Conservation (phyloP, 257 asterid genomes). For the Buddleja alternifolia region DNA sequence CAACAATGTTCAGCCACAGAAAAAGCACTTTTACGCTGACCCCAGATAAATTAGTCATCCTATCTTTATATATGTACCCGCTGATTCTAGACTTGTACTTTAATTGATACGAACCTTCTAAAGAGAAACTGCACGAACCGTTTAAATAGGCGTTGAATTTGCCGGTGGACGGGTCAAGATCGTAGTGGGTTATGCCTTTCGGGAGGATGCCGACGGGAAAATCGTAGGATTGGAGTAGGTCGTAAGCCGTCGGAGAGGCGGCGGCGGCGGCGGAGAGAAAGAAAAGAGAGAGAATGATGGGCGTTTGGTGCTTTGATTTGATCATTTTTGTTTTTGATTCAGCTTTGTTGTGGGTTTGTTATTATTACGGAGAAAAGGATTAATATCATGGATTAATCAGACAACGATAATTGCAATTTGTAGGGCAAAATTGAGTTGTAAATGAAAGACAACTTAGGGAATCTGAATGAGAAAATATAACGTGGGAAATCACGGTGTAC, state of each 20-base stretch:
- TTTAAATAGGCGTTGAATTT: slow-evolving; percentile 57
- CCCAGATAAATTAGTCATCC: slow-evolving; percentile 56
- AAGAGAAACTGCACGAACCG: slow-evolving; percentile 74
- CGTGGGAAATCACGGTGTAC: background rate
- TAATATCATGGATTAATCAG: too few relatives aligned
- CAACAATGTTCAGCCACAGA: slow-evolving; percentile 77
- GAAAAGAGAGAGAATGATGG: slow-evolving; percentile 35
- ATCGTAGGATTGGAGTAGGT: slow-evolving; percentile 49
- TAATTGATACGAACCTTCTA: slow-evolving; percentile 76
- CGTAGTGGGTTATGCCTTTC: slow-evolving; percentile 59
- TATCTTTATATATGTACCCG: slow-evolving; percentile 56
- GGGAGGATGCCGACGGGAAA: slow-evolving; percentile 85
- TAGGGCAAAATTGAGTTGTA: background rate
- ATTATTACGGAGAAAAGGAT: too few relatives aligned
- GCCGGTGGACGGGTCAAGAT: slow-evolving; percentile 62
- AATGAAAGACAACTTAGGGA: slow-evolving; percentile 9
- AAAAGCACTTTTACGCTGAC: slow-evolving; percentile 70
- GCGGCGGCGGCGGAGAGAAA: slow-evolving; percentile 37
- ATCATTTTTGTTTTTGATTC: slow-evolving; percentile 14
- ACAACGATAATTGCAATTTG: too few relatives aligned
- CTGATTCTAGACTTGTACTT: slow-evolving; percentile 61
- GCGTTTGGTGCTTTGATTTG: slow-evolving; percentile 12
- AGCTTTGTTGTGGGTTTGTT: background rate
- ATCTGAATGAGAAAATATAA: slow-evolving; percentile 1
- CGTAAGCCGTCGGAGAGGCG: slow-evolving; percentile 59